Percentiles rank a stretch among this genome's conserved stretches.
Conservation (phyloP, 2,329 filamentous ascomycete genomes). For the Sporothrix pallida region DNA sequence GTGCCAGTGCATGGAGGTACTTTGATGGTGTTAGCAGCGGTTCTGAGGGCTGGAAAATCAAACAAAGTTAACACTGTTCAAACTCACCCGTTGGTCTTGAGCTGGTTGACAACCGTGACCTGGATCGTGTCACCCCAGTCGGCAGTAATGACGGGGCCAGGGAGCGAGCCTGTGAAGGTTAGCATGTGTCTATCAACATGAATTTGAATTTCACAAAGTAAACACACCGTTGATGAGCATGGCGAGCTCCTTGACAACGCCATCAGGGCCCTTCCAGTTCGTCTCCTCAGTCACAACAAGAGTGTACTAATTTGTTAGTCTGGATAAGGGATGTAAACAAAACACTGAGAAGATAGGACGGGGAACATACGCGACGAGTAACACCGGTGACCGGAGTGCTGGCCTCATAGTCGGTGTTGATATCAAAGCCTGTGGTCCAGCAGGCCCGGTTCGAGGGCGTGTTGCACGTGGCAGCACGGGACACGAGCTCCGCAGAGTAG, state of each 20-base stretch:
- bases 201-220: too few relatives aligned
- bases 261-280: conserved; percentile 38
- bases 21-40: conserved; percentile 36
- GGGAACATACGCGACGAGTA: conserved; percentile 24
- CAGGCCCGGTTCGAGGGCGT: conserved; percentile 34
- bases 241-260: conserved; percentile 31
- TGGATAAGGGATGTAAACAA: background rate
- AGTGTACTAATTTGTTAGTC: conserved; percentile 33
- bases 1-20: conserved; percentile 48
- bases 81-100: conserved; percentile 37
- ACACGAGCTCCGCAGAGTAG: background rate
- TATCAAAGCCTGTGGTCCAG: conserved; percentile 34
- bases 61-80: too few relatives aligned
- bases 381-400: conserved; percentile 34
- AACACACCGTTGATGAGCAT: conserved; percentile 39
- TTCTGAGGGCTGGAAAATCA: background rate
- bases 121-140: conserved; percentile 38
- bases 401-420: conserved; percentile 39
- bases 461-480: conserved; percentile 34
- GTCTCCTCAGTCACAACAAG: conserved; percentile 34
- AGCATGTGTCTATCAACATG: background rate
- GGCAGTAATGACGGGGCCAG: conserved; percentile 37
- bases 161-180: conserved; percentile 24
- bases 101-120: conserved; percentile 38
- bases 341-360: background rate